Conservation (phyloP, 169 alveolate genomes). For the Cryptosporidium canis region DNA sequence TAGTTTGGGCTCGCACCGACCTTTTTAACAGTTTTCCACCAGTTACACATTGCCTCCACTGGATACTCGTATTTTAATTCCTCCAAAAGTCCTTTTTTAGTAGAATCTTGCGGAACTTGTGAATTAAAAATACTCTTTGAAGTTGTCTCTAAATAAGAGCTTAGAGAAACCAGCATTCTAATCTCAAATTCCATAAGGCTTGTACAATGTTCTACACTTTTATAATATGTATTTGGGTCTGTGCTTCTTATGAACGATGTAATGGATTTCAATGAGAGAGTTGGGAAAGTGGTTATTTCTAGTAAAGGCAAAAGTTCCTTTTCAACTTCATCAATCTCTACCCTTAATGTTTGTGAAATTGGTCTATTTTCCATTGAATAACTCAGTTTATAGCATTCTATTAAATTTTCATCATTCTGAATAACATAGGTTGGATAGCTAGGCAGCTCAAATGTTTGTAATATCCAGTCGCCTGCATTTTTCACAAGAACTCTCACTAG, state of each 20-base stretch:
- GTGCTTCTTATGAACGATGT: constrained; percentile 15
- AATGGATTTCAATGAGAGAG: constrained; percentile 52
- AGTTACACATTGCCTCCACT: constrained; percentile 16
- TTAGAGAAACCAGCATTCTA: constrained; percentile 35
- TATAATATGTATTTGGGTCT: constrained; percentile 35
- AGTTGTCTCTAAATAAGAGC: constrained; percentile 38
- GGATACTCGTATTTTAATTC: constrained; percentile 59
- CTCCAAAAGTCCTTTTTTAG: constrained; percentile 23
- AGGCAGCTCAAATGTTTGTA: constrained; percentile 45
- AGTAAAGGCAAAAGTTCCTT: constrained; percentile 1
- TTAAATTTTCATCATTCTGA: constrained; percentile 3
- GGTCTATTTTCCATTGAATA: constrained; percentile 59
- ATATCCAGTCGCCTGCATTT: constrained; percentile 51
- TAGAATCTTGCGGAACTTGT: background rate
- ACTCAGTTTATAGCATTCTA: constrained; percentile 8
- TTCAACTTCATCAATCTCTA: background rate
- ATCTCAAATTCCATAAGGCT: constrained; percentile 17
- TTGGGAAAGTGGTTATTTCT: constrained; percentile 11
- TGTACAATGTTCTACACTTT: background rate
- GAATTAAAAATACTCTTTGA: constrained; percentile 21
- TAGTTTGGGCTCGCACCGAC: constrained; percentile 14
- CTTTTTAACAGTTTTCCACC: constrained; percentile 30
- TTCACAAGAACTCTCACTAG: constrained; percentile 21
- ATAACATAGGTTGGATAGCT: constrained; percentile 15
- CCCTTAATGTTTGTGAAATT: background rate